phyloP scores from a whole-genome alignment of 2,329 filamentous ascomycete species.

The Fusarium sp. region DNA sequence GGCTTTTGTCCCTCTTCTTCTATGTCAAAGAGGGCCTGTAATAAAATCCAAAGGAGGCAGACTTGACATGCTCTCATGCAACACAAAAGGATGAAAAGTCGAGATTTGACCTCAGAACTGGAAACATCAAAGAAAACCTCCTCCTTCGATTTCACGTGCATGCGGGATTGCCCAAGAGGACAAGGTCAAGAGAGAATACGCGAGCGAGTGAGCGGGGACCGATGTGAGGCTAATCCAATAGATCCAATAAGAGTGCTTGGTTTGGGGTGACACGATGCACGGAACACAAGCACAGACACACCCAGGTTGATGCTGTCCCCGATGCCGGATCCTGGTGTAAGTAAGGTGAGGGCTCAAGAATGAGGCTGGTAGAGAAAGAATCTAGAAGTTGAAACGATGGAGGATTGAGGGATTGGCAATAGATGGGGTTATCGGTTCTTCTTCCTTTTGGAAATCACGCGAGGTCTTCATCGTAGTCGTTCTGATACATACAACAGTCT shows the following conservation, averaged over 20 bases:
- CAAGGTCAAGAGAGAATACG: too few species aligned
- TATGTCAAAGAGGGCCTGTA: neutral
- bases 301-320: neutral
- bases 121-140: slow-evolving; percentile 23
- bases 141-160: slow-evolving; percentile 35
- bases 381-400: slow-evolving; percentile 6
- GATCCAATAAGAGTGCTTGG: slow-evolving; percentile 22
- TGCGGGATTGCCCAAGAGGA: slow-evolving; percentile 19
- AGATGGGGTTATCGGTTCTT: slow-evolving; percentile 12
- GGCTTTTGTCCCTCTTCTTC: neutral
- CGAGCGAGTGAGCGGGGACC: too few species aligned
- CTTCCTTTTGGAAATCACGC: slow-evolving; percentile 15
- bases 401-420: neutral
- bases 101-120: slow-evolving; percentile 24
- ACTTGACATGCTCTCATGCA: neutral
- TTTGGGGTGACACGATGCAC: slow-evolving; percentile 17
- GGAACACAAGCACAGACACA: slow-evolving; percentile 14
- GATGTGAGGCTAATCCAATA: slow-evolving; percentile 28
- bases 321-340: slow-evolving; percentile 44
- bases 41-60: neutral
- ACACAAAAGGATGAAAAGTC: slow-evolving; percentile 32
- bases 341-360: slow-evolving; percentile 1
- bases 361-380: neutral
- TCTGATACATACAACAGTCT: too few species aligned
- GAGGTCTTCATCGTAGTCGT: neutral